These are phyloP conservation scores for Sporothrix curviconia DNA, from an alignment of 2,329 filamentous ascomycete genomes.

Conservation along the genomic window DNA sequence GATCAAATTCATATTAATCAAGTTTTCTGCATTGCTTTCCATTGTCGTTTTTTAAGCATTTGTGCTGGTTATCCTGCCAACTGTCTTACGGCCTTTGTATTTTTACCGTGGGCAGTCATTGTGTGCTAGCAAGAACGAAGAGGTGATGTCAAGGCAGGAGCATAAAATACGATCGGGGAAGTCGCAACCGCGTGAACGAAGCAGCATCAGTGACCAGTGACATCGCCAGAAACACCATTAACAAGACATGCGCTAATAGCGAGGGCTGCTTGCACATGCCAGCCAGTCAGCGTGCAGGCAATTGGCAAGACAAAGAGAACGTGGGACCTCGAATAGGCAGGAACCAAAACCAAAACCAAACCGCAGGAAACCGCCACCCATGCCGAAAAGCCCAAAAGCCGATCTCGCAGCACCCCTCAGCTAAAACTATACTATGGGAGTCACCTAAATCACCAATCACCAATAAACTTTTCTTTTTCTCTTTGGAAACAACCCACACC, in stretches of 20 bases:
- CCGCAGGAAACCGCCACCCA: constrained; percentile 12
- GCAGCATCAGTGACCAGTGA: neutral
- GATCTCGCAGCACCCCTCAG: constrained; percentile 13
- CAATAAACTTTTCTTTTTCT: neutral
- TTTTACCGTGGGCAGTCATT: too few species aligned
- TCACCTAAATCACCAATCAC: too few species aligned
- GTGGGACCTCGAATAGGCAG: neutral
- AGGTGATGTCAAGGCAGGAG: too few species aligned
- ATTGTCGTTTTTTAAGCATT: neutral
- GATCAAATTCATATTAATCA: too few species aligned
- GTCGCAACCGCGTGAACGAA: neutral
- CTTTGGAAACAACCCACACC: neutral
- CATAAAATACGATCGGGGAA: neutral
- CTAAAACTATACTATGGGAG: too few species aligned
- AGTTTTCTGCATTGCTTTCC: neutral
- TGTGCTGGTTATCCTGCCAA: neutral
- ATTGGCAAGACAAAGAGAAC: neutral
- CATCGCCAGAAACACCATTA: neutral
- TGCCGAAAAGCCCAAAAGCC: neutral
- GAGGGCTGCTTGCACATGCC: neutral
- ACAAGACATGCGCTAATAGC: neutral
- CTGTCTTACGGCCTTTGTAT: neutral
- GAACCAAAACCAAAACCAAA: too few species aligned
- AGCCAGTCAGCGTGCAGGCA: constrained; percentile 13
- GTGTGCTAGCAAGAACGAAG: too few species aligned